Evolutionary conservation across 208 protist species (phyloP).

Genomic region (Leishmania guyanensis): DNA sequence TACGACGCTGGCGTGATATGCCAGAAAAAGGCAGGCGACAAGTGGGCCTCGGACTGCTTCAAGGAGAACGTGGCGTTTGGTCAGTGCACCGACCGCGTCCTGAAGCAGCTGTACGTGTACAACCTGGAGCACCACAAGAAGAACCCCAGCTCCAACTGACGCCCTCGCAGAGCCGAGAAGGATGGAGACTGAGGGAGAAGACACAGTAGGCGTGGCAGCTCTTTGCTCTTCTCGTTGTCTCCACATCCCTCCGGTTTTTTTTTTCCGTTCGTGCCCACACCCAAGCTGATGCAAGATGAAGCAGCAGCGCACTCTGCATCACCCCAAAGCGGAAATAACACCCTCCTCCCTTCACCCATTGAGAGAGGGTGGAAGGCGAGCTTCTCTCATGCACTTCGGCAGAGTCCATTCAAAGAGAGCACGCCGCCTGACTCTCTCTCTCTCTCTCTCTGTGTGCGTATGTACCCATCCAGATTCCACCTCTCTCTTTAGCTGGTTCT

Average conservation of each 20-base stretch:
- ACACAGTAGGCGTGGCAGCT: neutral
- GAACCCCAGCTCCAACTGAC: constrained; percentile 71
- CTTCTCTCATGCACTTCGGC: neutral
- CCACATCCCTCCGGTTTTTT: neutral
- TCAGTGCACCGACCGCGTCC: constrained; percentile 75
- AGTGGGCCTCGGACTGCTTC: constrained; percentile 85
- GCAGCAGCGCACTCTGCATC: neutral
- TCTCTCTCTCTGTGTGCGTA: neutral
- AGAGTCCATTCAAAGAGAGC: neutral
- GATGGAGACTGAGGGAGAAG: neutral
- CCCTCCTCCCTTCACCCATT: neutral
- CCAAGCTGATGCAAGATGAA: neutral
- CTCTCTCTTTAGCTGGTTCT: neutral
- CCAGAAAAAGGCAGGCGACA: constrained; percentile 62
- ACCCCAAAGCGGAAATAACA: neutral
- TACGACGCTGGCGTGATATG: constrained; percentile 78
- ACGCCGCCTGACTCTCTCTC: neutral
- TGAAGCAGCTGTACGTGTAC: constrained; percentile 89
- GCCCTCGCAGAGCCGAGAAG: neutral
- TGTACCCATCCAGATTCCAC: neutral
- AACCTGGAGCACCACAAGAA: constrained; percentile 82
- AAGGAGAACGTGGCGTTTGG: constrained; percentile 86
- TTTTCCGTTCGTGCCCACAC: neutral
- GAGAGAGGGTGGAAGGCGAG: neutral
- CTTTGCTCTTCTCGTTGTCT: neutral